These are phyloP conservation scores for Podospora tetraspora DNA, from an alignment of 495 filamentous ascomycete genomes.

Conservation along the genomic window DNA sequence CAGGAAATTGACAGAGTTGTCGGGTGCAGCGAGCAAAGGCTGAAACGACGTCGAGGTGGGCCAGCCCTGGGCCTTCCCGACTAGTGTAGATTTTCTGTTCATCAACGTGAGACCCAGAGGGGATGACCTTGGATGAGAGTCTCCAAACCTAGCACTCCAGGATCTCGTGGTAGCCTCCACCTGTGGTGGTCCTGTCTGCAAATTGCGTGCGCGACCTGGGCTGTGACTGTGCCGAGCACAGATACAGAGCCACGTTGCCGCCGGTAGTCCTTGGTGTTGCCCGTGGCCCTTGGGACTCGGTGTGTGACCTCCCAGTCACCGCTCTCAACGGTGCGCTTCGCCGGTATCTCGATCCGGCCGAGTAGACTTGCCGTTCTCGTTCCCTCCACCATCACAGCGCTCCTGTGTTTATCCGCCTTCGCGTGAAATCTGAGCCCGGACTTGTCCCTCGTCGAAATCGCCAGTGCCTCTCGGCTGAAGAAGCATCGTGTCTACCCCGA, in stretches of 20 bases:
- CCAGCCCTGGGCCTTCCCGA: not conserved
- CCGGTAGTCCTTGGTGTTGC: not conserved
- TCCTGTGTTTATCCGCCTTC: slow-evolving; percentile 16
- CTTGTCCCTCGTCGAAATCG: not conserved
- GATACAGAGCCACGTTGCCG: not conserved
- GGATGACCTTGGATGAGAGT: not conserved
- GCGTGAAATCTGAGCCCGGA: slow-evolving; percentile 4
- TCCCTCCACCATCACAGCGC: slow-evolving; percentile 1
- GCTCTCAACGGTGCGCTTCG: not conserved
- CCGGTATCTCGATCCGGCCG: not conserved
- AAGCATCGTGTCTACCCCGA: slow-evolving; percentile 15
- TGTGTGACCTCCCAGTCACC: not conserved
- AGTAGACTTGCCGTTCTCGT: not conserved
- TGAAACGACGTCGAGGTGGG: not conserved
- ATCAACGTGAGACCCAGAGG: not conserved
- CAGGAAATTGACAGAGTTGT: not conserved
- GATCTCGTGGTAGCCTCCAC: not conserved
- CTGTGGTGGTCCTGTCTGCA: not conserved
- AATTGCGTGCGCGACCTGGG: not conserved
- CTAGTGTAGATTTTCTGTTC: not conserved
- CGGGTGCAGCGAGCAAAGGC: not conserved
- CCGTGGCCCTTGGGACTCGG: not conserved
- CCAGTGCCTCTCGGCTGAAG: slow-evolving; percentile 22
- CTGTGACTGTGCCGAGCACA: not conserved
- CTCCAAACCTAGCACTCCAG: not conserved